These are phyloP conservation scores for Tilletia setariae DNA, from an alignment of 1,284 basidiomycete species.

Conservation along the genomic window DNA sequence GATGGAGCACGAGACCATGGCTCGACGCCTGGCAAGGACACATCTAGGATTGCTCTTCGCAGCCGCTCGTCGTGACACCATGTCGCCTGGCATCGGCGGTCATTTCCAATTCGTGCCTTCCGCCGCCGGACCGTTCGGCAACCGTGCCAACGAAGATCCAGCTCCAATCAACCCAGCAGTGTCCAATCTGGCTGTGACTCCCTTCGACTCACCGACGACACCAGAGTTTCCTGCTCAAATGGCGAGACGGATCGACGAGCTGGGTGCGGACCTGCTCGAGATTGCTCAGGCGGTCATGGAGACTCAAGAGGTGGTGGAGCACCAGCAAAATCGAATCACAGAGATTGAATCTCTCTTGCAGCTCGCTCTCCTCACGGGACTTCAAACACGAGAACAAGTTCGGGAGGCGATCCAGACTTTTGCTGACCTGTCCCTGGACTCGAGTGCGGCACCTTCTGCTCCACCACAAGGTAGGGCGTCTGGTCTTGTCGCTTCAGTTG, in stretches of 20 bases:
- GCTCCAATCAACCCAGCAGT: not conserved
- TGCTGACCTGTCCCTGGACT: too few species aligned
- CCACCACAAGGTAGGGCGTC: not conserved
- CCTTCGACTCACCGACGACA: not conserved
- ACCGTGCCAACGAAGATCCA: not conserved
- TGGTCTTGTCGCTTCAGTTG: not conserved
- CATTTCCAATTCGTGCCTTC: not conserved
- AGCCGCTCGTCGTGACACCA: not conserved
- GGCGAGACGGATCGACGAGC: not conserved
- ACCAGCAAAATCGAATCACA: not conserved
- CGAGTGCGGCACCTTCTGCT: too few species aligned
- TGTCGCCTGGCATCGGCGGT: not conserved
- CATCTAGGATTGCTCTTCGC: conserved; percentile 1
- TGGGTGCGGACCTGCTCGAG: conserved; percentile 1
- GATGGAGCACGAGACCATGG: not conserved
- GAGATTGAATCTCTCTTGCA: not conserved
- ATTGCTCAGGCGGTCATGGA: not conserved
- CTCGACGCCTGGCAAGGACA: not conserved
- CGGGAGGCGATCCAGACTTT: too few species aligned
- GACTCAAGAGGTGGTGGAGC: not conserved
- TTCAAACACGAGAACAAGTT: not conserved
- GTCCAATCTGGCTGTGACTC: not conserved
- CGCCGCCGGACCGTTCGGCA: not conserved
- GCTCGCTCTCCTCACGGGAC: not conserved
- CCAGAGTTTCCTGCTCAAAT: not conserved